Evolutionary conservation across 176 grass and related monocot genomes (phyloP).

Genomic region (Calamus simplicifolius): DNA sequence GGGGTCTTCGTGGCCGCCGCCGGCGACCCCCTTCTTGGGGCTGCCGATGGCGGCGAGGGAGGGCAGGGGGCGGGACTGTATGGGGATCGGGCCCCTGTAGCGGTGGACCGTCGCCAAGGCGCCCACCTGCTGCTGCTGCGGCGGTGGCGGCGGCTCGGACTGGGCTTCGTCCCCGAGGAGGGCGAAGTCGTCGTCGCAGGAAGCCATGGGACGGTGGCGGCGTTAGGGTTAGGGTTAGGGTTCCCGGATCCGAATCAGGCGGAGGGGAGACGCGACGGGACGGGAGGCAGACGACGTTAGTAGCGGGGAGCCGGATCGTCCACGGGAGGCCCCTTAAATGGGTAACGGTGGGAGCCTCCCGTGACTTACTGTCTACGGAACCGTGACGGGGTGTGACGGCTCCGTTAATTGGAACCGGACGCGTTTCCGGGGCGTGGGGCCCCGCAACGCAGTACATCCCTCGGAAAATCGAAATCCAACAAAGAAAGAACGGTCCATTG

Average conservation of each 20-base stretch:
- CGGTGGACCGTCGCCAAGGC: slow-evolving; percentile 21
- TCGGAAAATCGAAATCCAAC: no score
- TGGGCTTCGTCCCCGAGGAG: slow-evolving; percentile 57
- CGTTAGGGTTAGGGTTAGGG: slow-evolving; percentile 20
- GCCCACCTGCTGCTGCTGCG: slow-evolving; percentile 13
- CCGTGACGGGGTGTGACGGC: slow-evolving; percentile 15
- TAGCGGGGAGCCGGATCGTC: background rate
- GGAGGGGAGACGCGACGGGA: slow-evolving; percentile 14
- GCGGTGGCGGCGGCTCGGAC: slow-evolving; percentile 15
- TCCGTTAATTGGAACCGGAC: background rate
- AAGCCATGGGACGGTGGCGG: slow-evolving; percentile 50
- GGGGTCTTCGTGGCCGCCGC: slow-evolving; percentile 3
- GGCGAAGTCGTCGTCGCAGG: slow-evolving; percentile 79
- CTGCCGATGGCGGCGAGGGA: background rate
- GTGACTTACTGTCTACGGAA: background rate
- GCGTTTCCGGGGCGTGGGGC: background rate
- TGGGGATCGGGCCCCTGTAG: slow-evolving; percentile 8
- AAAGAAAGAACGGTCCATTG: no score
- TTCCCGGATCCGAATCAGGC: slow-evolving; percentile 5
- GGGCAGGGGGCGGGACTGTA: background rate
- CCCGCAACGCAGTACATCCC: background rate
- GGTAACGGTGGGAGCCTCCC: slow-evolving; percentile 1
- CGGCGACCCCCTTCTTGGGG: slow-evolving; percentile 12
- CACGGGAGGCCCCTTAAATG: background rate
- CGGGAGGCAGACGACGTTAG: slow-evolving; percentile 32